A percentile compares a stretch with the other conserved stretches of the same genome.
Evolutionary conservation across 129 eudicot species (phyloP).

Genomic region (Heracleum sosnowskyi): DNA sequence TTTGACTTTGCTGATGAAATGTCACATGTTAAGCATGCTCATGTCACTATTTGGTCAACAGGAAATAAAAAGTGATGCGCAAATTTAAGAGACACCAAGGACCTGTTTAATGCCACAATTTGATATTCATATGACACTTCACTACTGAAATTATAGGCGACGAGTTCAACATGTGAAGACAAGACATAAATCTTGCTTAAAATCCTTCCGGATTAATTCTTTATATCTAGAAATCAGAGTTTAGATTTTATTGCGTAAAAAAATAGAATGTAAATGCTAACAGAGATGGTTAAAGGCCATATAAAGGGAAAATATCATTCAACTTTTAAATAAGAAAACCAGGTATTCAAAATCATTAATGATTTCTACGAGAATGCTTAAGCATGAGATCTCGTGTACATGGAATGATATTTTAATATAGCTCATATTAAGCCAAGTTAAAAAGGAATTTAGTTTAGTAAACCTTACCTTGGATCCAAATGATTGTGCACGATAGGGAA

Average conservation of each 20-base stretch:
- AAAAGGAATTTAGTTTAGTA: slow-evolving; percentile 1
- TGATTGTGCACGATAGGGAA: slow-evolving; percentile 59
- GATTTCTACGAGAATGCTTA: background rate
- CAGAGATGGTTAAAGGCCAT: background rate
- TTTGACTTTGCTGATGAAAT: background rate
- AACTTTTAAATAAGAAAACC: background rate
- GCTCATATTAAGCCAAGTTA: background rate
- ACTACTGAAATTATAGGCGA: background rate
- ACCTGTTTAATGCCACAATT: background rate
- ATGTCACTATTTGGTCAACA: background rate
- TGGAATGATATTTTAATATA: background rate
- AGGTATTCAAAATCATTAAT: background rate
- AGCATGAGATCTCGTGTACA: background rate
- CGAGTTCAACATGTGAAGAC: background rate
- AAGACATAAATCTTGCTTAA: background rate
- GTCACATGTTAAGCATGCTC: background rate
- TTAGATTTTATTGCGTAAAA: background rate
- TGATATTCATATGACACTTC: background rate
- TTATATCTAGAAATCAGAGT: background rate
- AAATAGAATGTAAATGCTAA: background rate
- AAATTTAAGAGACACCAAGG: background rate
- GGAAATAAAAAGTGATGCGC: background rate
- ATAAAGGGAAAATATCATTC: background rate
- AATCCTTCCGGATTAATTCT: background rate
- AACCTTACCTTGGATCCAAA: slow-evolving; percentile 48